Base-by-base conservation (phyloP, 2,329 filamentous ascomycete species). In the Fusarium sp. region DNA sequence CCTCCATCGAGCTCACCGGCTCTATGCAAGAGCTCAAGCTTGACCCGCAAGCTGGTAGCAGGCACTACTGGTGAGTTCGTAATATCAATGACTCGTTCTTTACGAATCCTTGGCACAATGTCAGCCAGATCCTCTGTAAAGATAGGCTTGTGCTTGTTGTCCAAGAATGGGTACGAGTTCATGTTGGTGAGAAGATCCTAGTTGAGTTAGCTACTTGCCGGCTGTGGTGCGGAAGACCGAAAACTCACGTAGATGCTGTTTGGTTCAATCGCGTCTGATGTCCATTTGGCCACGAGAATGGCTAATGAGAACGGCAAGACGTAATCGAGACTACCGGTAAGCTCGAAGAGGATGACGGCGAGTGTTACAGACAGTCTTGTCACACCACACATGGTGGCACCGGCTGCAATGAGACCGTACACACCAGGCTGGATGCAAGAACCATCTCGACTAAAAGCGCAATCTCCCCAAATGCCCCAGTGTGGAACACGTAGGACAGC, bases 131-230 rank as follows among this genome's bases (percentile, higher is more conserved):
- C 92, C 1, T 92, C 91, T 1, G 94, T 97, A 78, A 97, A 97
- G 18, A 97, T 85, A 2, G 95, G 94, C 71, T 97, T 94, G 65
- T 94, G 88, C 78, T 97, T 98, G 81, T 97, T 97, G 80, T 97
- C 94, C n/a, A 99, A 86, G 82, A 97, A 97, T 0, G 96, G 96
- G 71, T 98, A 99, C 4, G 93, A 92, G 79, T 99, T 98, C 91
- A 99, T 95, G 77, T 96, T 94, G 0, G 94, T 98, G 18, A 98
- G 84, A 12, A 98, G 87, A 76, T 98, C 96, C 88, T 92, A 13
- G 26, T 13, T 4, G 15, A 26, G 63, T 75, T 28, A 75, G 75
- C 51, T 16, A 49, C 11, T 36, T 8, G 5, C 16, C 28, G 4
- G 2, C 6, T 26, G 9, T 13, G 8, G 10, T 18, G 13, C 11